phyloP scores from a whole-genome alignment of 345 rosid genomes.

The Boechera divaricarpa region DNA sequence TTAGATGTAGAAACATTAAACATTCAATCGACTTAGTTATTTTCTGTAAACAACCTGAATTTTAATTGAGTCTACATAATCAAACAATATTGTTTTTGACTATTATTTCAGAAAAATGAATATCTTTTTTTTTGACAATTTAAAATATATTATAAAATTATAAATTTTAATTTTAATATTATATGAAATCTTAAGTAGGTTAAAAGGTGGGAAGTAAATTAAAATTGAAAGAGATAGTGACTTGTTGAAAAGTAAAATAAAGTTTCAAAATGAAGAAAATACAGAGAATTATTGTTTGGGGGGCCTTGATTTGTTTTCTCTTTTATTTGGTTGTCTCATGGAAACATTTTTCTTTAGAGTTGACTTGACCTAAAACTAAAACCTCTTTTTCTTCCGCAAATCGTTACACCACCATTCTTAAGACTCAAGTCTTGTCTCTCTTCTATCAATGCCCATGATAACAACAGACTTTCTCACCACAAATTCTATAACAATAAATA shows the following conservation, averaged over 20 bases:
- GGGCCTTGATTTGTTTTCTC: background rate
- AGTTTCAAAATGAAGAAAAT: background rate
- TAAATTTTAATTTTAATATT: no score
- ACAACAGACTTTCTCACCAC: constrained; percentile 20
- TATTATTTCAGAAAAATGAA: no score
- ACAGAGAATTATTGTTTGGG: background rate
- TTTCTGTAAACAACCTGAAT: no score
- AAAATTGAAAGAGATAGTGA: background rate
- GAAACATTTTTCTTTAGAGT: background rate
- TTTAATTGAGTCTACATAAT: background rate
- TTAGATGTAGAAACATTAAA: no score
- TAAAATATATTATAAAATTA: background rate
- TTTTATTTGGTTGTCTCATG: background rate
- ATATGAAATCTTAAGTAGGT: background rate
- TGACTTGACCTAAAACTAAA: constrained; percentile 38
- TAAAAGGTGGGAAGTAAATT: background rate
- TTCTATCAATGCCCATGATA: background rate
- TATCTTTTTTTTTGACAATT: no score
- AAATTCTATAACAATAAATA: background rate
- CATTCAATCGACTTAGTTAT: background rate
- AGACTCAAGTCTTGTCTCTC: constrained; percentile 28
- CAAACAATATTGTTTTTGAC: background rate
- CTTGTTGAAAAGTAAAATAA: constrained; percentile 36
- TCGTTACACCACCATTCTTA: constrained; percentile 24
- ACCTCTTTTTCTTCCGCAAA: constrained; percentile 1